Percentiles rank a stretch among this genome's conserved stretches.
These are phyloP conservation scores for Sphaerulina musiva DNA, from an alignment of 2,329 filamentous ascomycete genomes.

Conservation along the genomic window DNA sequence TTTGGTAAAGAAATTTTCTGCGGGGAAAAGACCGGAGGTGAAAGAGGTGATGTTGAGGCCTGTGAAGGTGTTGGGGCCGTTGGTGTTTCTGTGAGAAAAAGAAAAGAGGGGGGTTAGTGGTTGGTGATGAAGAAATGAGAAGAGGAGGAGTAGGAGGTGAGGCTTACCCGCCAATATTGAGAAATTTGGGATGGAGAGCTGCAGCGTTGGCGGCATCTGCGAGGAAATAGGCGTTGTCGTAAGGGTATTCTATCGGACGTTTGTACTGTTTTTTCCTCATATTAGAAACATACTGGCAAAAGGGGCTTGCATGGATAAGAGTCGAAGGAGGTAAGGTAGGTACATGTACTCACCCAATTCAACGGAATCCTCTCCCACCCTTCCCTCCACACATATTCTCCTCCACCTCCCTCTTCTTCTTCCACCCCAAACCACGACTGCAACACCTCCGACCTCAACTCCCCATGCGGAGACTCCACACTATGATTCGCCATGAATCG, in stretches of 20 bases:
- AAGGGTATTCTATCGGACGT: slow-evolving; percentile 24
- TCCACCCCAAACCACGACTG: slow-evolving; percentile 25
- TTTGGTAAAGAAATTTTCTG: too few species aligned
- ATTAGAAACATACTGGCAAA: too few species aligned
- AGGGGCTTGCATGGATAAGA: too few species aligned
- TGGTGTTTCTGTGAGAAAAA: too few species aligned
- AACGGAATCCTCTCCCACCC: slow-evolving; percentile 25
- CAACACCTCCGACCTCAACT: slow-evolving; percentile 18
- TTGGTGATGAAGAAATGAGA: too few species aligned
- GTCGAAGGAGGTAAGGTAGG: too few species aligned
- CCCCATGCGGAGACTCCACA: slow-evolving; percentile 19
- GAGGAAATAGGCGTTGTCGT: slow-evolving; percentile 31
- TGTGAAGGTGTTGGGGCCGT: too few species aligned
- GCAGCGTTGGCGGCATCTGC: slow-evolving; percentile 19
- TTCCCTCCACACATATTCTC: slow-evolving; percentile 16
- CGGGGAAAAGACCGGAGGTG: too few species aligned
- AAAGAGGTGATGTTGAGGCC: too few species aligned
- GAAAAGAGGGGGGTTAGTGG: too few species aligned
- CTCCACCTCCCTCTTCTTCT: slow-evolving; percentile 15
- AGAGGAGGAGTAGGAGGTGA: too few species aligned
- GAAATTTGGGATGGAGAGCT: slow-evolving; percentile 30
- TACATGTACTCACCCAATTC: slow-evolving; percentile 15
- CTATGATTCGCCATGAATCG: slow-evolving; percentile 30
- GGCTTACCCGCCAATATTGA: slow-evolving; percentile 31
- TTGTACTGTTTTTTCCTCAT: slow-evolving; percentile 18